Evolutionary conservation across 2,329 filamentous ascomycete species (phyloP), one percentile per base, ranked within the genome.

Genomic region (Scytalidium sp.): DNA sequence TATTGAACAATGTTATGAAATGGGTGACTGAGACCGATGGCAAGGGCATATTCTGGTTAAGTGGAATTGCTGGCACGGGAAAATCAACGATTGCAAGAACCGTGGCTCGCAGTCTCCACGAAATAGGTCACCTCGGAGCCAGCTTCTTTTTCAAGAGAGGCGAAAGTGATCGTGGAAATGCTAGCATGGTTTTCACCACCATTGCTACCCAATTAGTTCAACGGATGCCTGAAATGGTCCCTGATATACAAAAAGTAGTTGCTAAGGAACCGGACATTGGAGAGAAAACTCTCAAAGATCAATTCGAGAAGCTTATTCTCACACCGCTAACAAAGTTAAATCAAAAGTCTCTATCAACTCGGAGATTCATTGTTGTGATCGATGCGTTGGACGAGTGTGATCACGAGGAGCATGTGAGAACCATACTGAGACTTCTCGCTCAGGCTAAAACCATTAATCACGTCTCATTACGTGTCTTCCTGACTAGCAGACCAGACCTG

Each of bases 131-230:
- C 17, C 55, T 67, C 11, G 60, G 50, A 17, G 62, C 58, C 9
- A 67, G 64, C 50, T 68, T 67, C 46, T 67, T 66, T 55, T 70
- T 70, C 47, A 65, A 64, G 43, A 59, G 59, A 48, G 64, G 62
- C 3, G 60, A 65, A 50, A 58, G 46, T 7, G 60, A 65, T 50
- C 55, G 61, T 36, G 59, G 62, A 2, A 60, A 62, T 53, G 61
- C 60, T 13, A 53, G 39, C 27, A 60, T 50, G 42, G 58, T 70
- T 25, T 58, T 70, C 22, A 46, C 61, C 15, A 70, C 65, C 3
- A 50, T 70, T 23, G 55, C 59, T 4, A 49, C n/a, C 25, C 50
- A 63, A 25, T 53, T 66, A 8, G 46, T 52, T 8, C 42, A 25
- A 0, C 50, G 43, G 6, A 52, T 64, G n/a, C 59, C 60, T 19